A percentile compares a stretch with the other conserved stretches of the same genome.
phyloP scores from a whole-genome alignment of 2,329 filamentous ascomycete species.

The Verticillium tricorpus region DNA sequence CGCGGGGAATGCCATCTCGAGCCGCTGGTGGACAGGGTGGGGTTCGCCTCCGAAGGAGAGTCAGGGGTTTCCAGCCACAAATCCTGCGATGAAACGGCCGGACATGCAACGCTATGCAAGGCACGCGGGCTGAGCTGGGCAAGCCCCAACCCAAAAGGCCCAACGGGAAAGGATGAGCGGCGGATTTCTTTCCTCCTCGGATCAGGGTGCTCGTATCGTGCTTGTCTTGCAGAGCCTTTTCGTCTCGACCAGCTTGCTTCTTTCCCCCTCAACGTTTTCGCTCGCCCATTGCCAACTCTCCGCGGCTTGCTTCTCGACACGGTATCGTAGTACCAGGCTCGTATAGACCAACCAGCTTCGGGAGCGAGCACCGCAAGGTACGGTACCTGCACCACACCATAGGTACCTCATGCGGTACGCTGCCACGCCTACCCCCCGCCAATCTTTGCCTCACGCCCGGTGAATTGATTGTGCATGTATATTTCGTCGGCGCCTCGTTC shows the following conservation, averaged over 20 bases:
- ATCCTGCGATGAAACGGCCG: not conserved
- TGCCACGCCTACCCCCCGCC: too few species aligned
- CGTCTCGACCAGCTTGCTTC: too few species aligned
- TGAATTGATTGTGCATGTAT: not conserved
- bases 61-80: not conserved
- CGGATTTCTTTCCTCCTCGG: not conserved
- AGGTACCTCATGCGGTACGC: too few species aligned
- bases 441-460: too few species aligned
- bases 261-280: too few species aligned
- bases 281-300: too few species aligned
- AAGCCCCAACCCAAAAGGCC: not conserved
- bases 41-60: not conserved
- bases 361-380: too few species aligned
- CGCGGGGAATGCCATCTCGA: not conserved
- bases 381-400: too few species aligned
- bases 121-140: not conserved
- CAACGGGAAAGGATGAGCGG: not conserved
- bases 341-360: too few species aligned
- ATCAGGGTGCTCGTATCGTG: not conserved
- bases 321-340: too few species aligned
- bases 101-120: not conserved
- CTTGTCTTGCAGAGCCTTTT: too few species aligned
- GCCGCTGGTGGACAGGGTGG: not conserved
- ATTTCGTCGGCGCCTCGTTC: not conserved
- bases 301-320: too few species aligned